Evolutionary conservation across 495 filamentous ascomycete genomes (phyloP).

Genomic region (Aspergillus heteromorphus): DNA sequence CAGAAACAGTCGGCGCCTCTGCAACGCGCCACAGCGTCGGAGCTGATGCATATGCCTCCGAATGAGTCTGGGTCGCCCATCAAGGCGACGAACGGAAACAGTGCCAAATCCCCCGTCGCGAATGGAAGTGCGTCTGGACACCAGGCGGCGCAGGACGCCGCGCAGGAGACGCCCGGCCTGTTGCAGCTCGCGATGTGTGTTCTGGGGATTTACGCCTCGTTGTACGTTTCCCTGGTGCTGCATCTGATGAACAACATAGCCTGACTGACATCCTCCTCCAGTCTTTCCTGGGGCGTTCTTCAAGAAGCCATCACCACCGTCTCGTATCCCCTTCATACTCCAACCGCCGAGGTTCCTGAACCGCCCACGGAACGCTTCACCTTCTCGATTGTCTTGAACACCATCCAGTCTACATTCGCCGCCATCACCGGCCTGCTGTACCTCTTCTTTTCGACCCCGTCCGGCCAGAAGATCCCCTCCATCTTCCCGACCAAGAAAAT

Average conservation of each 20-base stretch:
- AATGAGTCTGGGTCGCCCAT: slow-evolving; percentile 21
- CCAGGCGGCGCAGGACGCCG: slow-evolving; percentile 21
- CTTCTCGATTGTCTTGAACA: slow-evolving; percentile 91
- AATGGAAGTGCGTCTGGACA: slow-evolving; percentile 39
- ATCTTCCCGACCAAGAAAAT: slow-evolving; percentile 74
- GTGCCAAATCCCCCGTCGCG: slow-evolving; percentile 8
- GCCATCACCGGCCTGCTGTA: slow-evolving; percentile 75
- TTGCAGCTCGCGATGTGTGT: slow-evolving; percentile 80
- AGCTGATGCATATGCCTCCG: slow-evolving; percentile 46
- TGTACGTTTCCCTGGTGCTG: slow-evolving; percentile 59
- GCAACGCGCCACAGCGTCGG: slow-evolving; percentile 60
- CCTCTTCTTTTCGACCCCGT: slow-evolving; percentile 62
- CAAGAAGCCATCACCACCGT: slow-evolving; percentile 98
- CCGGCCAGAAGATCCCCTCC: slow-evolving; percentile 46
- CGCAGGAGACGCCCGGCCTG: slow-evolving; percentile 45
- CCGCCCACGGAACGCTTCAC: slow-evolving; percentile 65
- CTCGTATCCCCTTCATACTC: slow-evolving; percentile 51
- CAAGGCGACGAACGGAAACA: slow-evolving; percentile 26
- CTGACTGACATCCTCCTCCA: slow-evolving; percentile 33
- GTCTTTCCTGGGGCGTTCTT: slow-evolving; percentile 90
- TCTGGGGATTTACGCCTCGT: slow-evolving; percentile 89
- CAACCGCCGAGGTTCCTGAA: slow-evolving; percentile 47
- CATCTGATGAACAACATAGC: too few species aligned
- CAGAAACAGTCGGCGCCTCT: slow-evolving; percentile 64
- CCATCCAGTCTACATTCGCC: slow-evolving; percentile 89